A percentile compares a stretch with the other conserved stretches of the same genome.
Conservation (phyloP, 148 eudicot species). For the Diospyros kaki region DNA sequence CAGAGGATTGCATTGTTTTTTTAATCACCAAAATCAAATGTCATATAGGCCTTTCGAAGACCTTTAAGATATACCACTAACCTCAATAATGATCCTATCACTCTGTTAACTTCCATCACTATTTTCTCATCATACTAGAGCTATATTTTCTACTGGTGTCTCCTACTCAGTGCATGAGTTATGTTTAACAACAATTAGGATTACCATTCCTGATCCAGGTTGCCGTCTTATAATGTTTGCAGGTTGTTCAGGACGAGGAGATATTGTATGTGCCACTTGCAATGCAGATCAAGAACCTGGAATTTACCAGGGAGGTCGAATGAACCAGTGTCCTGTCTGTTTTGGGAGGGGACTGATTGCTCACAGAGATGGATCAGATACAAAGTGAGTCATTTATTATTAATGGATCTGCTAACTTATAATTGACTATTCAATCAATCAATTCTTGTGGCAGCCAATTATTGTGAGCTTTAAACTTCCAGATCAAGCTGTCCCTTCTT, state of each 20-base stretch:
- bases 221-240: slow-evolving; percentile 7
- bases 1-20: too few relatives aligned
- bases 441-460: not conserved
- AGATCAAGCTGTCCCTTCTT: slow-evolving; percentile 1
- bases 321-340: slow-evolving; percentile 67
- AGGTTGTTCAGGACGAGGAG: slow-evolving; percentile 87
- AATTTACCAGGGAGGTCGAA: slow-evolving; percentile 70
- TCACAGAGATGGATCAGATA: slow-evolving; percentile 92
- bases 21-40: too few relatives aligned
- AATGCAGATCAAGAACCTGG: slow-evolving; percentile 84
- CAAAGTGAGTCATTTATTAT: slow-evolving; percentile 50
- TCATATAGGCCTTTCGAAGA: too few relatives aligned
- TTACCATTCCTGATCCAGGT: slow-evolving; percentile 14
- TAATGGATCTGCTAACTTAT: not conserved
- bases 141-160: not conserved
- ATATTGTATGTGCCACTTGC: slow-evolving; percentile 68
- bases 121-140: not conserved
- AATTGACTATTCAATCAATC: not conserved
- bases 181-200: not conserved
- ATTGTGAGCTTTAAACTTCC: not conserved
- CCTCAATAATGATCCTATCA: not conserved
- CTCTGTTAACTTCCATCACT: not conserved
- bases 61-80: too few relatives aligned
- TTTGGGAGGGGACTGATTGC: slow-evolving; percentile 93
- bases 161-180: not conserved